Percentiles rank a stretch among this genome's conserved stretches.
These are phyloP conservation scores for Psidium guajava DNA, from an alignment of 345 rosid species.

Conservation along the genomic window DNA sequence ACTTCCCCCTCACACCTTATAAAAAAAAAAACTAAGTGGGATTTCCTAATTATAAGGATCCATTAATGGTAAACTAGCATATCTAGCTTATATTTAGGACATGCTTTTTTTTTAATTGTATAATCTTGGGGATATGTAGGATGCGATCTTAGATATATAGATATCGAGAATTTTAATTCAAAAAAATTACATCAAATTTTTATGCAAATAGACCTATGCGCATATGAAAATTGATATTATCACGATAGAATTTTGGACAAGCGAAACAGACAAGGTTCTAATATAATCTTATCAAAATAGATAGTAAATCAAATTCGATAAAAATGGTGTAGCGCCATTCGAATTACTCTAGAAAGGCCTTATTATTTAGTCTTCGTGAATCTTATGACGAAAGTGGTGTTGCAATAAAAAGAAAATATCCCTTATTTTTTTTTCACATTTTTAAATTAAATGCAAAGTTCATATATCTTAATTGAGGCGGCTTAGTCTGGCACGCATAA, in stretches of 20 bases:
- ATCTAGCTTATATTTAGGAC: background rate
- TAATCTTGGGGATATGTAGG: background rate
- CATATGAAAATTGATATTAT: too few relatives aligned
- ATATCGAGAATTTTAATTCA: background rate
- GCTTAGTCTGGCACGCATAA: background rate
- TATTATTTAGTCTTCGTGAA: background rate
- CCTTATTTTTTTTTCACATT: background rate
- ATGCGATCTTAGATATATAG: accelerated
- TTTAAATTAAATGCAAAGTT: background rate
- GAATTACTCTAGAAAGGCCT: background rate
- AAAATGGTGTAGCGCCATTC: background rate
- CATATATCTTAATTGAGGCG: background rate
- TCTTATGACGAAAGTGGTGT: background rate
- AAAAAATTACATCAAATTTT: background rate
- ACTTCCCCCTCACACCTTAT: background rate
- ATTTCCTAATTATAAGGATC: background rate
- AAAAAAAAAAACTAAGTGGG: background rate
- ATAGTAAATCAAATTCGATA: background rate
- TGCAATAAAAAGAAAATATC: background rate
- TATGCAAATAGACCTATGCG: background rate
- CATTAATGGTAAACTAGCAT: background rate
- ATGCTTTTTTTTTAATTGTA: background rate
- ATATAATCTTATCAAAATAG: too few relatives aligned
- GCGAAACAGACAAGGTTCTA: too few relatives aligned
- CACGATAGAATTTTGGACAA: too few relatives aligned